Conservation (phyloP, 495 filamentous ascomycete species). For the Xylaria intraflava region DNA sequence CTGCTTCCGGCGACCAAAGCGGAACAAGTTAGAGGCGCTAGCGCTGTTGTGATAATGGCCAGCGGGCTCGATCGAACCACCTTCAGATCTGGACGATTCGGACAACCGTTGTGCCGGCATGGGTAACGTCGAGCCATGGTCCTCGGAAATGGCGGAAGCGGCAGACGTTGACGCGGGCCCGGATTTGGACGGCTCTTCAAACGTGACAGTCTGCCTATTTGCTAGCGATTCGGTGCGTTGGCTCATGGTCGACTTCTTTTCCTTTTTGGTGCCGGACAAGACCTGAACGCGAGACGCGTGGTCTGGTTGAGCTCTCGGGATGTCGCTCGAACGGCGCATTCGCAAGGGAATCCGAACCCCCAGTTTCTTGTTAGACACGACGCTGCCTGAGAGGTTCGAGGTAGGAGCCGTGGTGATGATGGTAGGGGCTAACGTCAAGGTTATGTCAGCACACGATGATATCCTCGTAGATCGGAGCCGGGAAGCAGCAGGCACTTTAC, state of each 20-base stretch:
- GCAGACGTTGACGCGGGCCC: slow-evolving; percentile 39
- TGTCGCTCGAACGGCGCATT: slow-evolving; percentile 38
- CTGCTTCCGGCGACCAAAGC: slow-evolving; percentile 66
- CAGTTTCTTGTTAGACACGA: slow-evolving; percentile 46
- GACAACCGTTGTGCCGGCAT: slow-evolving; percentile 68
- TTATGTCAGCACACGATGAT: slow-evolving; percentile 10
- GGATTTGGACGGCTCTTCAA: slow-evolving; percentile 62
- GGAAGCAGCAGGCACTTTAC: slow-evolving; percentile 22
- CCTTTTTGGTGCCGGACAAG: slow-evolving; percentile 26
- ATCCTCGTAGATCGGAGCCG: background rate
- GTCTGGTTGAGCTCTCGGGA: slow-evolving; percentile 31
- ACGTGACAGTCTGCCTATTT: slow-evolving; percentile 45
- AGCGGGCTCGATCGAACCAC: slow-evolving; percentile 69
- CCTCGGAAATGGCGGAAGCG: slow-evolving; percentile 58
- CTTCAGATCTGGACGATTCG: slow-evolving; percentile 88
- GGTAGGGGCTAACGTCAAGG: slow-evolving; percentile 55
- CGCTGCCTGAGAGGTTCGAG: slow-evolving; percentile 45
- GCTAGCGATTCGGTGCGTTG: slow-evolving; percentile 37
- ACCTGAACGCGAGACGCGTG: slow-evolving; percentile 16
- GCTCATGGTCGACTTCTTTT: slow-evolving; percentile 31
- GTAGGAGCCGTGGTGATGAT: slow-evolving; percentile 95
- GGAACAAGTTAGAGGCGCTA: slow-evolving; percentile 68
- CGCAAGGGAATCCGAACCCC: slow-evolving; percentile 42
- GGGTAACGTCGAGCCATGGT: slow-evolving; percentile 58
- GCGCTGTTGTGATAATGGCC: slow-evolving; percentile 55